Conservation (phyloP, 371 early-diverging fungal genomes). For the Actinomortierella wolfii region DNA sequence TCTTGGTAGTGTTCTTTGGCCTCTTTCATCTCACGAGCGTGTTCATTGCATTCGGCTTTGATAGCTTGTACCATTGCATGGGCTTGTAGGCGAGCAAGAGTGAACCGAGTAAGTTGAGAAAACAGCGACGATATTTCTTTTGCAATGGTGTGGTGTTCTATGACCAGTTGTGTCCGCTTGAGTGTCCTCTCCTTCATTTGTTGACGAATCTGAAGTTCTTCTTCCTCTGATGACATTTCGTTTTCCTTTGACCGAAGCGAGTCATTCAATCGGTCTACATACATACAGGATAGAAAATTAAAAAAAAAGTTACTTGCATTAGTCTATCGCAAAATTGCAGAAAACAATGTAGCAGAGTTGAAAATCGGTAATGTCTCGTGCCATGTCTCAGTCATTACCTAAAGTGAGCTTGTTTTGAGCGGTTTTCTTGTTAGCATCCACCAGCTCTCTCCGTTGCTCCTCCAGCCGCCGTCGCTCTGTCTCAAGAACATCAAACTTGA, state of each 20-base stretch:
- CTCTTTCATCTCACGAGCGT: conserved; percentile 26
- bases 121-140: conserved; percentile 22
- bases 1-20: conserved; percentile 35
- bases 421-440: conserved; percentile 1
- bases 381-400: too few species aligned
- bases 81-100: conserved; percentile 32
- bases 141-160: conserved; percentile 29
- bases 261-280: too few species aligned
- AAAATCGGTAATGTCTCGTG: too few species aligned
- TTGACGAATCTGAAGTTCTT: conserved; percentile 26
- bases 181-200: conserved; percentile 19
- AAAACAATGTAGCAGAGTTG: too few species aligned
- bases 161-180: conserved; percentile 36
- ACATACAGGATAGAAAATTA: too few species aligned
- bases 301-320: too few species aligned
- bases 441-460: conserved; percentile 7
- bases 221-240: conserved; percentile 33
- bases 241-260: not conserved
- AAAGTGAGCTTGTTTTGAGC: conserved; percentile 1
- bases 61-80: conserved; percentile 28
- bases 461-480: conserved; percentile 7
- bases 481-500: too few species aligned
- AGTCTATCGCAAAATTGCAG: too few species aligned
- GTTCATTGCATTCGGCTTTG: conserved; percentile 18
- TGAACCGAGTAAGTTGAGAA: conserved; percentile 21